phyloP scores from a whole-genome alignment of 176 grass and related monocot genomes.

The Themeda triandra region DNA sequence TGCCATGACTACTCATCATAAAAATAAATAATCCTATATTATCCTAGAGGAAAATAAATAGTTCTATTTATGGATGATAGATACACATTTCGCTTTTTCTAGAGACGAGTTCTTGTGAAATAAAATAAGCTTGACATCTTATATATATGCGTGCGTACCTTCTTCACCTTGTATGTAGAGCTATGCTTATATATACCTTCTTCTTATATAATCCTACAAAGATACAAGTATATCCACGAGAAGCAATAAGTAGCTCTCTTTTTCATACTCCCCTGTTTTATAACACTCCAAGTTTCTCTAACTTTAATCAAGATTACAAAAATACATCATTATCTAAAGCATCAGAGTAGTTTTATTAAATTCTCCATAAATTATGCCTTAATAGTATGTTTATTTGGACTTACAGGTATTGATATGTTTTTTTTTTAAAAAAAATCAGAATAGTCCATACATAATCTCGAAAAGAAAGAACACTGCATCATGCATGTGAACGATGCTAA shows the following conservation, averaged over 20 bases:
- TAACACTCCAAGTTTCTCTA: not conserved
- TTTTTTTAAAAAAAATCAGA: not conserved
- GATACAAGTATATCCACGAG: not conserved
- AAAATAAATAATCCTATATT: not conserved
- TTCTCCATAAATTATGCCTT: not conserved
- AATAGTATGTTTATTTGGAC: not conserved
- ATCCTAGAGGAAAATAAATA: not conserved
- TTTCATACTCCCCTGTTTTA: not conserved
- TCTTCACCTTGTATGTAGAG: not conserved
- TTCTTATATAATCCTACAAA: not conserved
- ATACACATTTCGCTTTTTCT: not conserved
- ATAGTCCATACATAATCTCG: not conserved
- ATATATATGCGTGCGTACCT: not conserved
- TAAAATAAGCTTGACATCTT: not conserved
- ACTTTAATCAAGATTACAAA: too few species aligned
- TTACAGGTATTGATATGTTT: not conserved
- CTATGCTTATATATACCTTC: not conserved
- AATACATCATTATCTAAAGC: not conserved
- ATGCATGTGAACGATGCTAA: not conserved
- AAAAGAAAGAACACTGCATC: not conserved
- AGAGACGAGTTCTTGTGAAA: not conserved
- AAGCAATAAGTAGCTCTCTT: not conserved
- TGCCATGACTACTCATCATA: not conserved
- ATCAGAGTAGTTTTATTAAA: not conserved
- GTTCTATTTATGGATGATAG: not conserved